Evolutionary conservation across 2,329 filamentous ascomycete species (phyloP).

Genomic region (Xylariaceae sp.): DNA sequence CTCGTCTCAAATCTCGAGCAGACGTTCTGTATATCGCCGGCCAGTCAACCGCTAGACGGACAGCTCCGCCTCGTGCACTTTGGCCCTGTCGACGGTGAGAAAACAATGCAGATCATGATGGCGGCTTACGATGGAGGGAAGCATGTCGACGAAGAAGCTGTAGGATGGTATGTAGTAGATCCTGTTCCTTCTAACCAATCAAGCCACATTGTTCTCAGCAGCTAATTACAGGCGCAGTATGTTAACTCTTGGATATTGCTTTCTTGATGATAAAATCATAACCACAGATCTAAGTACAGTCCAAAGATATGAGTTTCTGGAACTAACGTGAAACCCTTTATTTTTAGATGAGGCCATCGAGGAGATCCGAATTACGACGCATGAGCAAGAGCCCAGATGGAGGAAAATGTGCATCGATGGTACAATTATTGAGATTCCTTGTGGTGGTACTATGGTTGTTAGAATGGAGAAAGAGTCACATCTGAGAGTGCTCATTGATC

Average conservation of each 20-base stretch:
- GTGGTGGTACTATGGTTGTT: conserved; percentile 70
- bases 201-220: too few relatives aligned
- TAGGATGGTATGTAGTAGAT: too few relatives aligned
- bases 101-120: conserved; percentile 76
- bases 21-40: conserved; percentile 78
- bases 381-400: conserved; percentile 71
- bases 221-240: too few relatives aligned
- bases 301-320: too few relatives aligned
- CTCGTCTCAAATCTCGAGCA: conserved; percentile 80
- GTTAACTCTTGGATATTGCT: too few relatives aligned
- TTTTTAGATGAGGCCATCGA: conserved; percentile 60
- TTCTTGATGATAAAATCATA: too few relatives aligned
- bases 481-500: conserved; percentile 43
- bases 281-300: too few relatives aligned
- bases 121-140: conserved; percentile 56
- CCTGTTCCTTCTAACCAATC: too few relatives aligned
- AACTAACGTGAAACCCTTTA: too few relatives aligned
- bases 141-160: conserved; percentile 42
- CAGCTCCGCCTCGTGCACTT: conserved; percentile 73
- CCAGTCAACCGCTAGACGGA: conserved; percentile 67
- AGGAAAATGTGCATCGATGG: conserved; percentile 89
- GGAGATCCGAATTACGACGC: conserved; percentile 62
- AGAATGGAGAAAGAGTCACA: conserved; percentile 43
- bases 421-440: conserved; percentile 72
- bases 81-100: conserved; percentile 60